A percentile compares a stretch with the other conserved stretches of the same genome.
Evolutionary conservation across 1,284 basidiomycete species (phyloP).

Genomic region (Takashimella koratensis): DNA sequence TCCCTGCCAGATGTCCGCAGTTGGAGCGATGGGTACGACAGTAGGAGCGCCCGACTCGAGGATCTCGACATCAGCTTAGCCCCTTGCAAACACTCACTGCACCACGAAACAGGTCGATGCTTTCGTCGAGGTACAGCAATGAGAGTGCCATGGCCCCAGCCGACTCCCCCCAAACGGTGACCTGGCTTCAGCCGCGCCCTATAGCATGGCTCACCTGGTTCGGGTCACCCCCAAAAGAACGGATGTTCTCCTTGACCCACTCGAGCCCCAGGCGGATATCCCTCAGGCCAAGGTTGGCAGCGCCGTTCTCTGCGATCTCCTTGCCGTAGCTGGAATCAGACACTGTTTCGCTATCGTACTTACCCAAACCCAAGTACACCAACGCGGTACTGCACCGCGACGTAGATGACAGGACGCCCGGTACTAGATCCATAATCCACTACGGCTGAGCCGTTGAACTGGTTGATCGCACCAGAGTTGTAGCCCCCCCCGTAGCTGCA

Average conservation of each 20-base stretch:
- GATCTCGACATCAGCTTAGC: conserved; percentile 20
- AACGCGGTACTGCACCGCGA: conserved; percentile 51
- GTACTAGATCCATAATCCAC: conserved; percentile 8
- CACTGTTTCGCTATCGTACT: not conserved
- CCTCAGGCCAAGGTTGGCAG: conserved; percentile 45
- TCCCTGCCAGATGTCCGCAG: conserved; percentile 28
- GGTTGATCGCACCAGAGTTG: conserved; percentile 15
- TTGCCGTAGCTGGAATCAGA: conserved; percentile 21
- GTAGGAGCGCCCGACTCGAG: conserved; percentile 43
- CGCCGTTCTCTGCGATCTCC: conserved; percentile 36
- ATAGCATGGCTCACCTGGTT: conserved; percentile 33
- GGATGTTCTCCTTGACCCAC: conserved; percentile 54
- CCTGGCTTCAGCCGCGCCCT: conserved; percentile 11
- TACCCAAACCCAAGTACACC: conserved; percentile 51
- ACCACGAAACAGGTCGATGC: conserved; percentile 39
- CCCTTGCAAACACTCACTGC: conserved; percentile 23
- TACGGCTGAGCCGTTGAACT: conserved; percentile 23
- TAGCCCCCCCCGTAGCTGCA: conserved; percentile 41
- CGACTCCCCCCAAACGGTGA: conserved; percentile 47
- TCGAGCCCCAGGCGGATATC: conserved; percentile 52
- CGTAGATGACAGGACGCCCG: conserved; percentile 46
- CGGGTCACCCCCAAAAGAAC: conserved; percentile 52
- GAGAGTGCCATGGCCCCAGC: conserved; percentile 45
- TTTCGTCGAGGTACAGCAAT: conserved; percentile 32
- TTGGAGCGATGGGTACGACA: conserved; percentile 21